Base-by-base conservation (phyloP, 179 eudicot species). In the Corrigiola litoralis region DNA sequence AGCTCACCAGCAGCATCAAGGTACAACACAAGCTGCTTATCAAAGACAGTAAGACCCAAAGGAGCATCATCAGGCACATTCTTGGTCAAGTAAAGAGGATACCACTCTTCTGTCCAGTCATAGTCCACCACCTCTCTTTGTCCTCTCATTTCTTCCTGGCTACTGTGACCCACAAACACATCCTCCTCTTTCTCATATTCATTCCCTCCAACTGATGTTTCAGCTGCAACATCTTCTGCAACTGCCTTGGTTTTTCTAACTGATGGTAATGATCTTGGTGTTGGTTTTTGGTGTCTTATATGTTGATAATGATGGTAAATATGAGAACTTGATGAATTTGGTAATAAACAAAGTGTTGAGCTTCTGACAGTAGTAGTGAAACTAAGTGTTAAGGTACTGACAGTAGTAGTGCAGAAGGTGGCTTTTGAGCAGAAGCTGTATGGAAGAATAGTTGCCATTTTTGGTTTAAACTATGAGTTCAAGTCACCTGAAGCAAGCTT, bases 71-170 rank as follows among this genome's bases (percentile, higher is more conserved):
- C 87, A 0, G 98, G 98, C 2, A 92, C 73, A 68, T 87, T 72
- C 68, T 82, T 70, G 3, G 89, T 69, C 5, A 92, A 75, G 54
- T 92, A 92, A 14, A 92, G 77, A 2, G 97, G 96, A 56, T 92
- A 92, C 97, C 98, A 92, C 71, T 92, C 98, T 63, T 84, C 81
- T 0, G 87, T 88, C 98, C 98, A 92, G 61, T 90, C 89, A 65
- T 87, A 92, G 2, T 69, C 84, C 13, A 44, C 88, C 53, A 63
- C 76, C 17, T 58, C 78, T 62, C 48, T 75, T 18, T 66, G 72
- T 38, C 70, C 74, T 44, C 57, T 66, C 18, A 36, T 69, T 58
- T 80, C 79, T 71, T 73, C 75, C 54, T 69, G 27, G 62, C 78
- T 79, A 10, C 45, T 58, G 52, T 78, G 72, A 28, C 70, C 76